Conservation (phyloP, 345 rosid species). For the Turritis glabra region DNA sequence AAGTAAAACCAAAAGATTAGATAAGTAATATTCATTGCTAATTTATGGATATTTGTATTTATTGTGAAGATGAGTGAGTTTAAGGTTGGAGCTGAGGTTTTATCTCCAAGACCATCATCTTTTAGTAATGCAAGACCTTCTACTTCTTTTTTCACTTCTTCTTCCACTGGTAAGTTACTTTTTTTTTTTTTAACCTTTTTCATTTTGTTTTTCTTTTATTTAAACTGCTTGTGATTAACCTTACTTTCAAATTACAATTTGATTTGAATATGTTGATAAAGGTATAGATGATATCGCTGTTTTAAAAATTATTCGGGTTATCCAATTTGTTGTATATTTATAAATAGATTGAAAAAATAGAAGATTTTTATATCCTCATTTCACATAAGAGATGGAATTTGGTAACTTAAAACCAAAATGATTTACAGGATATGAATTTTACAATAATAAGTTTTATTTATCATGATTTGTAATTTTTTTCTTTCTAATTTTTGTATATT, state of each 20-base stretch:
- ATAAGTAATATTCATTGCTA: constrained; percentile 5
- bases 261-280: background rate
- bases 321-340: background rate
- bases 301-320: background rate
- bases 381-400: background rate
- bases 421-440: too few species aligned
- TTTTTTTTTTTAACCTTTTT: background rate
- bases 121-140: constrained; percentile 57
- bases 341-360: background rate
- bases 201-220: background rate
- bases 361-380: background rate
- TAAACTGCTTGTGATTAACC: background rate
- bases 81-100: constrained; percentile 64
- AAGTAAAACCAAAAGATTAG: background rate
- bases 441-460: background rate
- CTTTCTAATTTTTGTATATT: too few species aligned
- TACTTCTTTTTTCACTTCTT: constrained; percentile 59
- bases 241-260: background rate
- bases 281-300: background rate
- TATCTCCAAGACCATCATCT: constrained; percentile 53
- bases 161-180: constrained; percentile 58
- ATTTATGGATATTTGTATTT: background rate
- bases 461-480: background rate
- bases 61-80: constrained; percentile 79
- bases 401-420: background rate